A percentile compares a stretch with the other conserved stretches of the same genome.
Evolutionary conservation across 495 filamentous ascomycete species (phyloP).

Genomic region (Trichoderma orchidacearum): DNA sequence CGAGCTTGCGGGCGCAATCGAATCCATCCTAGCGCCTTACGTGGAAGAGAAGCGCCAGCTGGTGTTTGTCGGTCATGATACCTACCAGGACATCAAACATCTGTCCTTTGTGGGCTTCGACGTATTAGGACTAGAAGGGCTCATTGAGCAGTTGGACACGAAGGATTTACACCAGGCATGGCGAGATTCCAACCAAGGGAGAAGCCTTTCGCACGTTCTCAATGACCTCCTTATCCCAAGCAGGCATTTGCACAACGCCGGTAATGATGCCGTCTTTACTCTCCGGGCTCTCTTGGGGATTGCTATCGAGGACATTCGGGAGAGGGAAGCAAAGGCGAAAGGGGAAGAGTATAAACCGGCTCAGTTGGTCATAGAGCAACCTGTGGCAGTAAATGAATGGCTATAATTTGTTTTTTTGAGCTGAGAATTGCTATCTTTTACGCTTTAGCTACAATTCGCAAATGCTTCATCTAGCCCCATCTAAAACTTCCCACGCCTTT

Average conservation of each 20-base stretch:
- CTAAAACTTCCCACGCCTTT: background rate
- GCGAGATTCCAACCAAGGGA: slow-evolving; percentile 29
- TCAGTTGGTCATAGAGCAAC: background rate
- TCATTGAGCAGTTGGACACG: slow-evolving; percentile 59
- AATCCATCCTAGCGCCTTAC: slow-evolving; percentile 13
- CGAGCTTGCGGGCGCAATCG: slow-evolving; percentile 8
- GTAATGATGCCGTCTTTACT: slow-evolving; percentile 89
- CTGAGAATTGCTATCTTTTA: background rate
- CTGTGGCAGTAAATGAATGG: background rate
- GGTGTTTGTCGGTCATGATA: slow-evolving; percentile 67
- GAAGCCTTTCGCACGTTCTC: slow-evolving; percentile 48
- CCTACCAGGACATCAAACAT: slow-evolving; percentile 50
- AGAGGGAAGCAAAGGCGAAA: background rate
- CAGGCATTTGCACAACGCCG: slow-evolving; percentile 71
- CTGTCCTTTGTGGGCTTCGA: slow-evolving; percentile 49
- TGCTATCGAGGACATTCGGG: slow-evolving; percentile 27
- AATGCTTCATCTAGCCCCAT: background rate
- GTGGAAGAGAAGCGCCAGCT: slow-evolving; percentile 38
- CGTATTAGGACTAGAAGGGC: slow-evolving; percentile 29
- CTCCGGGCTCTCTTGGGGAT: slow-evolving; percentile 62
- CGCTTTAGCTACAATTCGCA: background rate
- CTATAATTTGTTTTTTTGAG: background rate
- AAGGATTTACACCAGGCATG: slow-evolving; percentile 48
- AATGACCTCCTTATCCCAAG: slow-evolving; percentile 44
- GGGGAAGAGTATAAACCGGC: background rate